Evolutionary conservation across 1,284 basidiomycete genomes (phyloP), one percentile per base, ranked within the genome.

Genomic region (Amylostereum chailletii): DNA sequence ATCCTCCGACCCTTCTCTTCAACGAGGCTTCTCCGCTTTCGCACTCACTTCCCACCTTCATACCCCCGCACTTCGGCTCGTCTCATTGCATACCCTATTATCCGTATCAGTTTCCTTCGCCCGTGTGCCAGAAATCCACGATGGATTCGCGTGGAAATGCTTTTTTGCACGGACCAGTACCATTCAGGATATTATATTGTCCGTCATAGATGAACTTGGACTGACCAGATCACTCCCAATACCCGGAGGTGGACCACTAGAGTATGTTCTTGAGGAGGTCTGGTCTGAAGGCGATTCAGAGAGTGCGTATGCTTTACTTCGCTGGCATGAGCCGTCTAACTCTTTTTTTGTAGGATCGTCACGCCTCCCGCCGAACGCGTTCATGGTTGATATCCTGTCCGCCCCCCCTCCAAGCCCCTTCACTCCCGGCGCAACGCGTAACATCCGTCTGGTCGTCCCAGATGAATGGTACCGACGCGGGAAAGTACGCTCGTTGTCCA

Each of bases 391-490:
- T 43, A 63, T 74, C 52, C 57, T 72, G 33, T 64, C 62, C 52
- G 65, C 62, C 43, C 64, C 65, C 0, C 68, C 65, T 46, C 55
- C 68, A 11, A 72, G 74, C 55, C 67, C 70, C 2, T 71, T 74
- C 53, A 65, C 66, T 9, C 56, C 63, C 3, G 59, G 62, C 29
- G 70, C 74, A 5, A 66, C 58, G 19, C 72, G 72, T 11, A 54
- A 51, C 3, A 77, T 84, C 59, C 72, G 74, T 33, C 74, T 88
- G 51, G 85, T 81, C 54, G 76, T 90, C 8, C 86, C 86, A 1
- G 83, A 88, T 44, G 81, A 85, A 62, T 89, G 86, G 86, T 89
- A 82, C 62, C 78, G 83, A 45, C 75, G 86, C 11, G 78, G 77
- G 34, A 83, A 74, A 50, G 74, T 80, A 11, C 74, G 79, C 1